phyloP scores from a whole-genome alignment of 129 eudicot genomes.

The Ambrosia trifida region DNA sequence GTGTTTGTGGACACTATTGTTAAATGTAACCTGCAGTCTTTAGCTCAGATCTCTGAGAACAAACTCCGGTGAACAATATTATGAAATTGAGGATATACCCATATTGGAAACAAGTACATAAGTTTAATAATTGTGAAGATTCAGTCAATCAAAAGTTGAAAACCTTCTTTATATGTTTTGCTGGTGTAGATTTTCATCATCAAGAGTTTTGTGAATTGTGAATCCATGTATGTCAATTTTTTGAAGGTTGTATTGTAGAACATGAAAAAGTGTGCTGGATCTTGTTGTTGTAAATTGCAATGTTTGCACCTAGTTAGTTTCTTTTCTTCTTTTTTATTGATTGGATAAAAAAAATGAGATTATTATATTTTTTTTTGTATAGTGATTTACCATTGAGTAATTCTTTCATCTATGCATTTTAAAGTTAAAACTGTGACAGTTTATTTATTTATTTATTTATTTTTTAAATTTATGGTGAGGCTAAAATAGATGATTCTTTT shows the following conservation, averaged over 20 bases:
- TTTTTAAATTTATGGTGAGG: too few species aligned
- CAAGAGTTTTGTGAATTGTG: constrained; percentile 27
- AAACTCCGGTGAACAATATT: constrained; percentile 27
- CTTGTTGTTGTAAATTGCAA: constrained; percentile 8
- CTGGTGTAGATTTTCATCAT: constrained; percentile 31
- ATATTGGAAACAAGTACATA: constrained; percentile 10
- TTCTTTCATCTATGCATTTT: neutral
- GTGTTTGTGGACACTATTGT: constrained; percentile 86
- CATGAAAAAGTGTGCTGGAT: constrained; percentile 17
- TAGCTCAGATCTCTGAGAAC: constrained; percentile 64
- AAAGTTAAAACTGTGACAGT: neutral
- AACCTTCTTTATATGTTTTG: constrained; percentile 16
- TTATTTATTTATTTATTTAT: too few species aligned
- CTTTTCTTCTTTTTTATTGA: neutral
- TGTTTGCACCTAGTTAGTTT: neutral
- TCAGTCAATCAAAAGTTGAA: neutral
- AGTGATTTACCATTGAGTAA: neutral
- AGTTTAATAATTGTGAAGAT: constrained; percentile 4
- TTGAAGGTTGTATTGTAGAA: constrained; percentile 20
- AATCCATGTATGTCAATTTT: constrained; percentile 20
- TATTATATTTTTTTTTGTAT: neutral
- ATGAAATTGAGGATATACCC: constrained; percentile 7
- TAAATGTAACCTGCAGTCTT: constrained; percentile 71
- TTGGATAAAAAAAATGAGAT: neutral
- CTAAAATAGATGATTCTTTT: too few species aligned